These are phyloP conservation scores for Avena eriantha DNA, from an alignment of 176 grass and related monocot genomes.

Conservation along the genomic window DNA sequence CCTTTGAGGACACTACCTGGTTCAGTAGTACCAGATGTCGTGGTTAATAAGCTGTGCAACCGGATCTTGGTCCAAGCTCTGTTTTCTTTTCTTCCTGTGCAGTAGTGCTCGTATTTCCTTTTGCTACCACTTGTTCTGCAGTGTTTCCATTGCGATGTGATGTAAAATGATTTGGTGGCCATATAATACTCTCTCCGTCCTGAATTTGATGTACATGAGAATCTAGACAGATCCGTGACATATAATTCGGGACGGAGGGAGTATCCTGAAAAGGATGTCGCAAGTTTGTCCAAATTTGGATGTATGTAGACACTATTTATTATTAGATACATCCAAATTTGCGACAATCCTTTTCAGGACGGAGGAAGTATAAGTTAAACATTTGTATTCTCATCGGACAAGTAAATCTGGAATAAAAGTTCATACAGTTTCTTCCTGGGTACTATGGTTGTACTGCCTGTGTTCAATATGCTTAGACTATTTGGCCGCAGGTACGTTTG, in stretches of 20 bases:
- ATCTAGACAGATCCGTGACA: too few species aligned
- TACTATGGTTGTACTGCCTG: constrained; percentile 22
- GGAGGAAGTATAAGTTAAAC: background rate
- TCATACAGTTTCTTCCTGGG: constrained; percentile 36
- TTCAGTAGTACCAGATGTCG: background rate
- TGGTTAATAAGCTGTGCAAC: background rate
- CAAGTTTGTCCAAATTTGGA: too few species aligned
- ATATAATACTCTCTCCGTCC: background rate
- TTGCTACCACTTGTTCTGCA: background rate
- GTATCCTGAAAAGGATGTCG: too few species aligned
- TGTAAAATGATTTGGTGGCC: constrained; percentile 27
- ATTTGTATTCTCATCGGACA: constrained; percentile 9
- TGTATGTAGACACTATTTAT: too few species aligned
- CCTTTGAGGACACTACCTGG: background rate
- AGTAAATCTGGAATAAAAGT: constrained; percentile 44
- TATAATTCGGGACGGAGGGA: too few species aligned
- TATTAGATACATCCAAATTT: too few species aligned
- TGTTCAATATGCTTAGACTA: constrained; percentile 9
- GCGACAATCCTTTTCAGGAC: too few species aligned
- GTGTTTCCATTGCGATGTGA: background rate
- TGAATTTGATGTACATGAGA: too few species aligned
- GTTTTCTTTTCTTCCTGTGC: background rate
- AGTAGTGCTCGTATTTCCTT: background rate
- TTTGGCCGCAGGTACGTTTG: constrained; percentile 34
- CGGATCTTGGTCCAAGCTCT: background rate